Evolutionary conservation across 306 rosid species (phyloP).

Genomic region (Vigna mungo): DNA sequence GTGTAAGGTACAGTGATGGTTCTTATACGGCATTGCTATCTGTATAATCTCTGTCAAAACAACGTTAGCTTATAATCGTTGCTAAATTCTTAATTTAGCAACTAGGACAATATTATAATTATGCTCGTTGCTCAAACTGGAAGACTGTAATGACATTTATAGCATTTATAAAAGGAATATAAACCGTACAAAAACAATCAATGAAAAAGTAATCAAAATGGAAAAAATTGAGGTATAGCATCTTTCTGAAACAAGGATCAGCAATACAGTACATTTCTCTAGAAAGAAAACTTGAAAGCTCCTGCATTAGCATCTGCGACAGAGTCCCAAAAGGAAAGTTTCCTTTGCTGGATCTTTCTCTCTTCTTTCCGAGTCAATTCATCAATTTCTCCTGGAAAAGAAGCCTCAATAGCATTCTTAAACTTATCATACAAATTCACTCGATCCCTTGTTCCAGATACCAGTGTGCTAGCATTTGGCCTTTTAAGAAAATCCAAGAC

Average conservation of each 20-base stretch:
- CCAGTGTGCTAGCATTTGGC: conserved; percentile 85
- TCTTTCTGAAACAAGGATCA: conserved; percentile 22
- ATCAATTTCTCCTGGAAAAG: conserved; percentile 76
- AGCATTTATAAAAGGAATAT: background rate
- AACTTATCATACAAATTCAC: conserved; percentile 85
- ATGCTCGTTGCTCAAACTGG: too few relatives aligned
- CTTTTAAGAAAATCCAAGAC: conserved; percentile 84
- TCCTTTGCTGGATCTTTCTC: conserved; percentile 61
- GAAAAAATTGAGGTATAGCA: conserved; percentile 38
- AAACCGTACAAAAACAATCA: background rate
- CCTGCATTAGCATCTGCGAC: conserved; percentile 71
- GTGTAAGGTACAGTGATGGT: conserved; percentile 46
- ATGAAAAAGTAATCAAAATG: conserved; percentile 37
- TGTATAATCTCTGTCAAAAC: conserved; percentile 35
- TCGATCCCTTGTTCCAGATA: conserved; percentile 89
- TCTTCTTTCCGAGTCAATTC: conserved; percentile 65
- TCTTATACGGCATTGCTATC: conserved; percentile 51
- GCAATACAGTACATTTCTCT: conserved; percentile 37
- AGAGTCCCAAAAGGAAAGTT: conserved; percentile 83
- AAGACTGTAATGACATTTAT: too few relatives aligned
- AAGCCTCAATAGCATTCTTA: conserved; percentile 73
- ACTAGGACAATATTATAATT: too few relatives aligned
- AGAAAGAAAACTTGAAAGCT: conserved; percentile 91
- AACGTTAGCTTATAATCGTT: background rate
- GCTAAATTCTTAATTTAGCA: too few relatives aligned